phyloP scores from a whole-genome alignment of 768 basidiomycete genomes.

The Punctularia strigosozonata region DNA sequence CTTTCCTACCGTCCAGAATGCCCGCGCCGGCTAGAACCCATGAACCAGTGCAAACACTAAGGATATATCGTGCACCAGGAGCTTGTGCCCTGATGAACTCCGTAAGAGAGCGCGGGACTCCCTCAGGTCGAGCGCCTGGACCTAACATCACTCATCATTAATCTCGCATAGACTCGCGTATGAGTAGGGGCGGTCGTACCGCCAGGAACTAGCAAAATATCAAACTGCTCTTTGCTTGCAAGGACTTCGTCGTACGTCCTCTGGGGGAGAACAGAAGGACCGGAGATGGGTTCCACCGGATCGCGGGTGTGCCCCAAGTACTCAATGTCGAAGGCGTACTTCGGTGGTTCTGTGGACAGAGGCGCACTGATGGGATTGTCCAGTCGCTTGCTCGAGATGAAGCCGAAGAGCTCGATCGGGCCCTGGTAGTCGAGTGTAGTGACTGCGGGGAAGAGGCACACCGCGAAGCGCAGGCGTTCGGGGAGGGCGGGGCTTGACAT shows the following conservation, averaged over 20 bases:
- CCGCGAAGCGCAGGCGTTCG: too few species aligned
- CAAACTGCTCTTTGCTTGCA: conserved; percentile 5
- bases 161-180: not conserved
- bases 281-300: conserved; percentile 8
- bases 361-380: not conserved
- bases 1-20: not conserved
- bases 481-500: too few species aligned
- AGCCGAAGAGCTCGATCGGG: conserved; percentile 19
- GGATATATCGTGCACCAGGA: not conserved
- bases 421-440: conserved; percentile 21
- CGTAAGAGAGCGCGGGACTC: not conserved
- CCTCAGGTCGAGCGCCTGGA: not conserved
- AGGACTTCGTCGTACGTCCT: conserved; percentile 7
- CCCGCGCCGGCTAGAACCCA: not conserved
- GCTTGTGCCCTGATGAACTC: not conserved
- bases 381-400: conserved; percentile 4
- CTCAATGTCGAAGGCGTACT: conserved; percentile 6
- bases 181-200: too few species aligned
- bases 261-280: conserved; percentile 8
- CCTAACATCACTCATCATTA: not conserved
- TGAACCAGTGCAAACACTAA: not conserved
- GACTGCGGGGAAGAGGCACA: conserved; percentile 21
- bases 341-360: not conserved
- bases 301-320: conserved; percentile 12
- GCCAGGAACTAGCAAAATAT: conserved; percentile 10